Percentiles rank a stretch among this genome's conserved stretches.
phyloP scores from a whole-genome alignment of 345 rosid genomes.

The Euclidium syriacum region DNA sequence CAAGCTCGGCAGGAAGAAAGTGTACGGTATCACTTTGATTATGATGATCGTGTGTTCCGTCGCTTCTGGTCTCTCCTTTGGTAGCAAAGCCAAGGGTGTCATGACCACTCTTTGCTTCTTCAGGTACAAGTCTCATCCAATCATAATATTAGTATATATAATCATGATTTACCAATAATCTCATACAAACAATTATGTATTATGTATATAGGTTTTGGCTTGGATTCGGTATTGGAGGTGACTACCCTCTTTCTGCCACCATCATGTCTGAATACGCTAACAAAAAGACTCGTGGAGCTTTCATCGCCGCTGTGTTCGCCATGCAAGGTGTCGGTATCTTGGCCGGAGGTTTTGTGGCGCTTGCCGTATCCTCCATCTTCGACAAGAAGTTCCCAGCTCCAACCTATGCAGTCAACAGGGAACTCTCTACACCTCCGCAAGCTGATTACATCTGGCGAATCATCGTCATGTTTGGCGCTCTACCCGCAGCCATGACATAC shows the following conservation, averaged over 20 bases:
- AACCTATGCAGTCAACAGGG: not conserved
- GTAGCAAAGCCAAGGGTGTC: no score
- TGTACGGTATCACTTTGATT: no score
- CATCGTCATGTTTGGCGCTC: conserved; percentile 33
- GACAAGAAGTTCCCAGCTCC: conserved; percentile 13
- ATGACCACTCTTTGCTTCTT: conserved; percentile 30
- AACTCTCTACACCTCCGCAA: conserved; percentile 19
- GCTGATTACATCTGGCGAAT: conserved; percentile 46
- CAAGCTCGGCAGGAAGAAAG: no score
- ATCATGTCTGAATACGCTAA: conserved; percentile 32
- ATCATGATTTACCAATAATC: no score
- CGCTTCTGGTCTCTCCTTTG: no score
- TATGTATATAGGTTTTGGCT: conserved; percentile 37
- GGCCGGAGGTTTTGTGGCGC: conserved; percentile 18
- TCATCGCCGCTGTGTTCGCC: conserved; percentile 21
- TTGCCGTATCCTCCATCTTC: conserved; percentile 19
- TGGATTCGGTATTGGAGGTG: conserved; percentile 29
- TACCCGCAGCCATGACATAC: conserved; percentile 36
- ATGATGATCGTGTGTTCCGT: no score
- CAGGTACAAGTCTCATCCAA: no score
- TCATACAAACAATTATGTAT: no score
- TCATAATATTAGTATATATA: no score
- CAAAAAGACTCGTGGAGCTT: conserved; percentile 25
- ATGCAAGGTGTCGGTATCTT: conserved; percentile 31
- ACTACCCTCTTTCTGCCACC: conserved; percentile 28